phyloP scores from a whole-genome alignment of 2,329 filamentous ascomycete species.

The Incumbomyces delicatus region DNA sequence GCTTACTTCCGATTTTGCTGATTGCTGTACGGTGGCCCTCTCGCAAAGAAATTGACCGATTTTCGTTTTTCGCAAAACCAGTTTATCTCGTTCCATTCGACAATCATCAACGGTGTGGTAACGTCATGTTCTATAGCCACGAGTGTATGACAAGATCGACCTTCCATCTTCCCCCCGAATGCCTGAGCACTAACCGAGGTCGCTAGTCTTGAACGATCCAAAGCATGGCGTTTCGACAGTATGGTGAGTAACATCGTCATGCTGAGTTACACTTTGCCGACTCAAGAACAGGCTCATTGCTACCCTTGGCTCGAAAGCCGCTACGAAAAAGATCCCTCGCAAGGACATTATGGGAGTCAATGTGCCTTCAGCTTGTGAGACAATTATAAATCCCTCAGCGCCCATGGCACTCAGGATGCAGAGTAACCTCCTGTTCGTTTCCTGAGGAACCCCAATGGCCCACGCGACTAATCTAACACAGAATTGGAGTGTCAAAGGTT shows the following conservation, averaged over 20 bases:
- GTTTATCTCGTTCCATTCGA: neutral
- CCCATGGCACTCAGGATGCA: constrained; percentile 86
- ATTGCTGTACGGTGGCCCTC: no score
- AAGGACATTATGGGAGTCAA: constrained; percentile 86
- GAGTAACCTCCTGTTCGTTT: constrained; percentile 62
- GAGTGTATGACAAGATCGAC: constrained; percentile 52
- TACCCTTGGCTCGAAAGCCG: constrained; percentile 67
- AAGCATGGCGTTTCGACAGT: constrained; percentile 91
- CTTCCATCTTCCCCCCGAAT: no score
- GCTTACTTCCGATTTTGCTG: no score
- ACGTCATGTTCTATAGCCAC: constrained; percentile 83
- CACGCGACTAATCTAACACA: no score
- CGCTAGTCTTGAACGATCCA: constrained; percentile 63
- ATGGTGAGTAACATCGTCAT: constrained; percentile 51
- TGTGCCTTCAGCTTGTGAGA: constrained; percentile 74
- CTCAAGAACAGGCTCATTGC: constrained; percentile 65
- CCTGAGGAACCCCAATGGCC: constrained; percentile 24
- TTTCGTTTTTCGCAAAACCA: no score
- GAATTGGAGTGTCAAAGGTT: constrained; percentile 66
- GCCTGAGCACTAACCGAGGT: neutral
- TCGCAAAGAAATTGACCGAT: no score
- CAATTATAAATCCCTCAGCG: constrained; percentile 74
- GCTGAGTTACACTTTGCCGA: no score
- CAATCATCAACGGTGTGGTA: constrained; percentile 10
- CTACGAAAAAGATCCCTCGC: constrained; percentile 62